These are phyloP conservation scores for Heliamphora exappendiculata DNA, from an alignment of 148 eudicot genomes.

Conservation along the genomic window DNA sequence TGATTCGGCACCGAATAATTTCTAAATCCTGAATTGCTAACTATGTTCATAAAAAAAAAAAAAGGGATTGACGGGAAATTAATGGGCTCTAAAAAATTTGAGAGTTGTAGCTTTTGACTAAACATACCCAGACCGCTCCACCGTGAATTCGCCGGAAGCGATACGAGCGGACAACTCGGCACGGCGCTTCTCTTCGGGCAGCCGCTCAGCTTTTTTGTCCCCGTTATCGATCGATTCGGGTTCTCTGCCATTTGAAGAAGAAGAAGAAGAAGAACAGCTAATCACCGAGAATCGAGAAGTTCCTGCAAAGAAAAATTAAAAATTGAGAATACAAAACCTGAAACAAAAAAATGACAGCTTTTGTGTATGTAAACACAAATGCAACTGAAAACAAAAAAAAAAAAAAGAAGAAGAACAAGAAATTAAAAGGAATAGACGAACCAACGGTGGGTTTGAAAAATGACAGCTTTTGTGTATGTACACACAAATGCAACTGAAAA, in stretches of 20 bases:
- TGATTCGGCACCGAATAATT: no score
- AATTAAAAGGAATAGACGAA: neutral
- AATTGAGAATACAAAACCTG: no score
- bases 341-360: no score
- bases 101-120: neutral
- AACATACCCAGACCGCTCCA: conserved; percentile 55
- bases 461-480: no score
- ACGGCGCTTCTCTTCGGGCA: conserved; percentile 51
- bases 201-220: conserved; percentile 39
- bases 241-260: conserved; percentile 44
- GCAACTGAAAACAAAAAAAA: neutral
- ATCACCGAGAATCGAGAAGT: conserved; percentile 25
- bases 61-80: no score
- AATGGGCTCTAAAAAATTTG: neutral
- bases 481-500: no score
- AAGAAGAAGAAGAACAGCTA: conserved; percentile 52
- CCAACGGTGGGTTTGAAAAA: neutral
- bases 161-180: conserved; percentile 76
- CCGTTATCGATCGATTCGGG: conserved; percentile 40
- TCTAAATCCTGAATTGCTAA: neutral
- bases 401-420: neutral
- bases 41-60: neutral
- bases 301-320: conserved; percentile 25
- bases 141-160: conserved; percentile 90
- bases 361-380: no score